phyloP scores from a whole-genome alignment of 805 yeast species.

The Lachancea meyersii region DNA sequence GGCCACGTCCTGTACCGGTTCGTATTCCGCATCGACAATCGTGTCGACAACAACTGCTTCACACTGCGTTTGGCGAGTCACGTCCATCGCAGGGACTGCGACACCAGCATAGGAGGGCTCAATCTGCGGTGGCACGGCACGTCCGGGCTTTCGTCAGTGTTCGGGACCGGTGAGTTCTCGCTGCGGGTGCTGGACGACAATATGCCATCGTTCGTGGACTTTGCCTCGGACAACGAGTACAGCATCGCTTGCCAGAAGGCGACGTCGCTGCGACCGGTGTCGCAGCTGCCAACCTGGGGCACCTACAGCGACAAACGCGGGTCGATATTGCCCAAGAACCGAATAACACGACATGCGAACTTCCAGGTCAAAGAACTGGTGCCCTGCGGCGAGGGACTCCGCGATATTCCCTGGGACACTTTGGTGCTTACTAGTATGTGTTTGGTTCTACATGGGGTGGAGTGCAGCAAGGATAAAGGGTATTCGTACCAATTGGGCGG shows the following conservation, averaged over 20 bases:
- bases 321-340: slow-evolving; percentile 23
- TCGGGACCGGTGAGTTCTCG: slow-evolving; percentile 33
- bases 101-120: slow-evolving; percentile 28
- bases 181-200: slow-evolving; percentile 32
- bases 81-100: slow-evolving; percentile 30
- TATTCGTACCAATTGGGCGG: not conserved
- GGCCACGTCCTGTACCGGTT: slow-evolving; percentile 30
- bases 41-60: slow-evolving; percentile 16
- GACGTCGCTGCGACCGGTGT: slow-evolving; percentile 17
- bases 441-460: slow-evolving; percentile 29
- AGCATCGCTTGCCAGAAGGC: slow-evolving; percentile 9
- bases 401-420: slow-evolving; percentile 25
- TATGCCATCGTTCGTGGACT: slow-evolving; percentile 30
- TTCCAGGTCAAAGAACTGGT: slow-evolving; percentile 21
- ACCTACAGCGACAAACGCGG: slow-evolving; percentile 25
- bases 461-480: slow-evolving; percentile 29
- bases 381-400: slow-evolving; percentile 2
- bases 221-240: slow-evolving; percentile 14
- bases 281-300: slow-evolving; percentile 28
- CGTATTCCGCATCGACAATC: slow-evolving; percentile 24
- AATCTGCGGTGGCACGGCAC: slow-evolving; percentile 38
- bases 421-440: slow-evolving; percentile 31
- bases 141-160: slow-evolving; percentile 32
- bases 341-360: slow-evolving; percentile 23
- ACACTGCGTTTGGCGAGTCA: slow-evolving; percentile 30